These are phyloP conservation scores for Penicillium sp. DNA, from an alignment of 2,329 filamentous ascomycete genomes.

Conservation along the genomic window DNA sequence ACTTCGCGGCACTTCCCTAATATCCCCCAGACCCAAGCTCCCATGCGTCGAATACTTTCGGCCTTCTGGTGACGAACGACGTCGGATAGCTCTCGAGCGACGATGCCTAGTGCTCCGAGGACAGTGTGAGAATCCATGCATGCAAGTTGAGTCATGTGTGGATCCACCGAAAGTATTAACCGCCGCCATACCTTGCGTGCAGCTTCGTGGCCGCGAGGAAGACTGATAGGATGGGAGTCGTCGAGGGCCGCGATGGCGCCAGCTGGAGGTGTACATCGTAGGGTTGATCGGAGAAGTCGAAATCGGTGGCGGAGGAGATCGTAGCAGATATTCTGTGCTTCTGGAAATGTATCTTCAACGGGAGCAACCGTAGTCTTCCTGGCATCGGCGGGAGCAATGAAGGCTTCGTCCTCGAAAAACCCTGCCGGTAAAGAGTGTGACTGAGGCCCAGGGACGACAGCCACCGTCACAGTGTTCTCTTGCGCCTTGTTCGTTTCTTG, in stretches of 20 bases:
- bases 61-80: conserved; percentile 62
- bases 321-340: conserved; percentile 66
- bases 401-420: conserved; percentile 76
- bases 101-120: conserved; percentile 62
- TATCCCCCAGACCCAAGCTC: conserved; percentile 82
- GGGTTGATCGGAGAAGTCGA: conserved; percentile 57
- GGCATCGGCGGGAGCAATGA: conserved; percentile 60
- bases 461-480: background rate
- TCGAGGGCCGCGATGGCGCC: conserved; percentile 55
- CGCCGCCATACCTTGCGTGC: conserved; percentile 57
- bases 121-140: conserved; percentile 61
- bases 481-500: background rate
- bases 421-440: conserved; percentile 57
- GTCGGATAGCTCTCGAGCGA: conserved; percentile 59
- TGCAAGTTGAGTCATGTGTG: conserved; percentile 50
- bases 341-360: conserved; percentile 32
- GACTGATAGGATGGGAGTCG: conserved; percentile 51
- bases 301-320: conserved; percentile 65
- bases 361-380: conserved; percentile 40
- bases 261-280: conserved; percentile 57
- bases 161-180: conserved; percentile 41
- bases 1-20: conserved; percentile 71
- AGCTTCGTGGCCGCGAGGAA: conserved; percentile 53
- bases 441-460: conserved; percentile 28
- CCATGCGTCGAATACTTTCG: conserved; percentile 63